phyloP scores from a whole-genome alignment of 495 filamentous ascomycete species.

The Neurospora terricola region DNA sequence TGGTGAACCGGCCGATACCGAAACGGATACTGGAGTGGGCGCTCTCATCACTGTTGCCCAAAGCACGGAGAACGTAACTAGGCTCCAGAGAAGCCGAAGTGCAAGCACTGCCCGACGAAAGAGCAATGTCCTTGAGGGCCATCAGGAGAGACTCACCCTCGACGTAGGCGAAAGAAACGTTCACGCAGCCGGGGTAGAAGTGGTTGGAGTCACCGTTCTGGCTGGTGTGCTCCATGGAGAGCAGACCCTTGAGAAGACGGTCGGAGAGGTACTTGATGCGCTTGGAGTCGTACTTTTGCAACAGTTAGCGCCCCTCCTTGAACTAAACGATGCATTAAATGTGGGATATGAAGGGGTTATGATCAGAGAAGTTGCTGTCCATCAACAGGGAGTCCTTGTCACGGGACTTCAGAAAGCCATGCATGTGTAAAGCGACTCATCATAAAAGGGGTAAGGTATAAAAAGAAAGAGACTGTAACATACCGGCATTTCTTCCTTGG shows the following conservation, averaged over 20 bases:
- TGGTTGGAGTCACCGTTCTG: constrained; percentile 77
- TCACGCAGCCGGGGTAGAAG: constrained; percentile 95
- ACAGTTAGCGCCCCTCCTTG: constrained; percentile 10
- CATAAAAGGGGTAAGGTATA: constrained; percentile 22
- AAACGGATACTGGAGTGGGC: constrained; percentile 97
- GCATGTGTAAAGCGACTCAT: constrained; percentile 65
- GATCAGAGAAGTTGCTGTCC: constrained; percentile 43
- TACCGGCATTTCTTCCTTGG: constrained; percentile 81
- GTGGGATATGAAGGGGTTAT: not conserved
- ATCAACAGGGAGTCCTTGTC: constrained; percentile 40
- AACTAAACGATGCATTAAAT: not conserved
- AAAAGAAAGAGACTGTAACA: constrained; percentile 23
- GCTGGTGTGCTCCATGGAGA: constrained; percentile 81
- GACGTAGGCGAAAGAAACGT: constrained; percentile 95
- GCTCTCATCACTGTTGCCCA: constrained; percentile 93
- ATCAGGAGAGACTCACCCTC: constrained; percentile 97
- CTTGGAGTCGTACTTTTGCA: constrained; percentile 73
- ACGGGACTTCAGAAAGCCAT: constrained; percentile 51
- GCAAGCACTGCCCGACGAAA: constrained; percentile 94
- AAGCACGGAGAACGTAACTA: constrained; percentile 85
- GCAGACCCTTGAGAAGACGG: constrained; percentile 67
- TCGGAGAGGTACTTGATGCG: constrained; percentile 74
- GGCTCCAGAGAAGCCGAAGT: constrained; percentile 95
- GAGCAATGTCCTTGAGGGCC: constrained; percentile 94
- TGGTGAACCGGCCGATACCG: constrained; percentile 94